phyloP scores from a whole-genome alignment of 2,329 filamentous ascomycete species.

The Verticillium nonalfalfae region DNA sequence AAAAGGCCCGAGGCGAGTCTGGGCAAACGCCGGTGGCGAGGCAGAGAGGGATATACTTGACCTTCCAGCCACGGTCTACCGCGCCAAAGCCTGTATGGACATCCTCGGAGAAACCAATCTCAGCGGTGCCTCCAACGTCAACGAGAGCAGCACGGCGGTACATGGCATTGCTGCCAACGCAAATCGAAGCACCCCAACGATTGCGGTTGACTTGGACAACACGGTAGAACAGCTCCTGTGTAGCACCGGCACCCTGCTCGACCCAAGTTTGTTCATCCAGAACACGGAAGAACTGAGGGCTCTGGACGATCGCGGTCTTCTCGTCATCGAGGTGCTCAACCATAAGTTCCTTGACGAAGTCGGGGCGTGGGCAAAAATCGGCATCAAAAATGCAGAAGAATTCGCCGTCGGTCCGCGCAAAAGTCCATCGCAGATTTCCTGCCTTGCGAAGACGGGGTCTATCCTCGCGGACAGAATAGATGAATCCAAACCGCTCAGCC shows the following conservation, averaged over 20 bases:
- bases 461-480: constrained; percentile 32
- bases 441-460: constrained; percentile 33
- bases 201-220: constrained; percentile 34
- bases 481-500: constrained; percentile 25
- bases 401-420: constrained; percentile 27
- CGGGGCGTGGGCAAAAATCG: constrained; percentile 33
- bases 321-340: constrained; percentile 30
- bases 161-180: constrained; percentile 33
- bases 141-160: constrained; percentile 30
- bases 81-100: constrained; percentile 35
- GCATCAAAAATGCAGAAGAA: constrained; percentile 35
- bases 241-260: constrained; percentile 33
- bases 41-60: constrained; percentile 32
- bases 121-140: constrained; percentile 32
- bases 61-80: constrained; percentile 33
- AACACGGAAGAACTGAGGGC: constrained; percentile 33
- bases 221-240: constrained; percentile 34
- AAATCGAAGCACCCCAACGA: constrained; percentile 32
- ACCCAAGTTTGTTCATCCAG: constrained; percentile 32
- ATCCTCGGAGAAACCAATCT: constrained; percentile 35
- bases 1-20: constrained; percentile 32
- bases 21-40: constrained; percentile 35
- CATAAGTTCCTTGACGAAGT: constrained; percentile 30
- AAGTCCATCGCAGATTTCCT: constrained; percentile 34
- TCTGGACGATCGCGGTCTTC: constrained; percentile 32